Base-by-base conservation (phyloP, 78 protist species). In the Paulinella micropora region DNA sequence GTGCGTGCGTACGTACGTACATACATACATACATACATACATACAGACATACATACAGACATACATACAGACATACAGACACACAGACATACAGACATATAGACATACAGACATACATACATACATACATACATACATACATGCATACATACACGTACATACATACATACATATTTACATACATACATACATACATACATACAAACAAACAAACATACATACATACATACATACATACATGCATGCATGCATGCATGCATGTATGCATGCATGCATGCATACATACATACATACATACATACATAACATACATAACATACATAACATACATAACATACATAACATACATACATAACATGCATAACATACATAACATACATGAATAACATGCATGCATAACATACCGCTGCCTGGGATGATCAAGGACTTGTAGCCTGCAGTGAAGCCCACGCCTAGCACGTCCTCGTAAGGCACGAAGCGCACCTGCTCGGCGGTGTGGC, bases 381-480 rank as follows among this genome's bases (percentile, higher is more conserved):
- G 15, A 51, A 51, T 51, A 51, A 15, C 6, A 51, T 51, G 32
- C 15, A 51, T 51, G 15, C 15, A 51, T 51, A n/a, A n/a, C n/a
- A n/a, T n/a, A n/a, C n/a, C 77, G 28, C 77, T 67, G 26, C 77
- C 77, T 26, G 88, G 88, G 23, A 86, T 93, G 0, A 95, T 92
- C 26, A 95, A 0, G 34, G 91, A 9, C 26, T 26, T 67, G 77
- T 29, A 67, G 26, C 77, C 77, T 29, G 36, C 77, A 67, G 77
- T 67, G 64, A 93, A 95, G 2, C 97, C 96, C 34, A 94, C 6
- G 34, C 97, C 98, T 1, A 97, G 90, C 38, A 96, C 83, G 81
- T 97, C 99, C 83, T 97, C 98, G 88, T 83, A 95, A 6, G 99
- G 98, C 85, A 95, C 90, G 90, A 96, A 97, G 34, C 41, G 39